These are phyloP conservation scores for Boletus coccyginus DNA, from an alignment of 768 basidiomycete species.

Conservation along the genomic window DNA sequence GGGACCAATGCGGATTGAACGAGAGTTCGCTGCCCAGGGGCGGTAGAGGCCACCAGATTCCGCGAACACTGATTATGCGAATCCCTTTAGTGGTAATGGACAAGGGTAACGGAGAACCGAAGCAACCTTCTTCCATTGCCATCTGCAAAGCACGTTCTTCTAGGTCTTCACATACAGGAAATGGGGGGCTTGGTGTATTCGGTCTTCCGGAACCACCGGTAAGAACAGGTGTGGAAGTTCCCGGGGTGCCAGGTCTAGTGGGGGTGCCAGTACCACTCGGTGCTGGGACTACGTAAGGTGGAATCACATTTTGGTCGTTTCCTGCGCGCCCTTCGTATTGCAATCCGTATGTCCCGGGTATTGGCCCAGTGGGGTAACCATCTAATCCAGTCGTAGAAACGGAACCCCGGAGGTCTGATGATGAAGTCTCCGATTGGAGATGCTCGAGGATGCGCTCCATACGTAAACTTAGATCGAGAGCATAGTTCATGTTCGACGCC, in stretches of 20 bases:
- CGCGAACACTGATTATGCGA: slow-evolving; percentile 41
- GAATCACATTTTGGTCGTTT: slow-evolving; percentile 47
- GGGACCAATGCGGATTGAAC: slow-evolving; percentile 71
- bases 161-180: slow-evolving; percentile 33
- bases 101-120: slow-evolving; percentile 30
- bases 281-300: slow-evolving; percentile 10
- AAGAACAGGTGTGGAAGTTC: slow-evolving; percentile 13
- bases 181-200: slow-evolving; percentile 8
- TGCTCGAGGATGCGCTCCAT: slow-evolving; percentile 30
- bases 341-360: slow-evolving; percentile 50
- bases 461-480: slow-evolving; percentile 43
- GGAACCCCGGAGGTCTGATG: slow-evolving; percentile 19
- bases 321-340: slow-evolving; percentile 65
- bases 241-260: slow-evolving; percentile 24
- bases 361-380: slow-evolving; percentile 25
- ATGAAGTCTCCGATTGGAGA: slow-evolving; percentile 27
- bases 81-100: slow-evolving; percentile 40
- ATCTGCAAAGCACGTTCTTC: slow-evolving; percentile 50
- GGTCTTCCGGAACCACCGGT: slow-evolving; percentile 4
- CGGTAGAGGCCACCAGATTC: slow-evolving; percentile 55
- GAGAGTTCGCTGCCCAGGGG: slow-evolving; percentile 76
- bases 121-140: slow-evolving; percentile 49
- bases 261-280: slow-evolving; percentile 26
- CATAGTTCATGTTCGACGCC: slow-evolving; percentile 91
- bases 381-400: slow-evolving; percentile 25